These are phyloP conservation scores for Termitomyces titanicus DNA, from an alignment of 768 basidiomycete species.

Conservation along the genomic window DNA sequence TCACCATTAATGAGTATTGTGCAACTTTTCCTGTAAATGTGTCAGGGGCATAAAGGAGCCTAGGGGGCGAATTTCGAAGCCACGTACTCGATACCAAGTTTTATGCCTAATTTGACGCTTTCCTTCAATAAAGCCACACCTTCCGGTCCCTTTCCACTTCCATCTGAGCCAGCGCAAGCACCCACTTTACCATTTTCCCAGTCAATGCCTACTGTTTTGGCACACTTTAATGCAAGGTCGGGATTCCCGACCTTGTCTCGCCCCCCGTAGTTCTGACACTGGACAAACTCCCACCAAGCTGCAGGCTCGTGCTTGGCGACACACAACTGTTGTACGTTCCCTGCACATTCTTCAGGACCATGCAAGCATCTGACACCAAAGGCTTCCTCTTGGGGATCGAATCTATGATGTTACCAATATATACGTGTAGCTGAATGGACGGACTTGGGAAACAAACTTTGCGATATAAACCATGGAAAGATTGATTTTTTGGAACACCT, in stretches of 20 bases:
- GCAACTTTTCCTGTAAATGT: constrained; percentile 70
- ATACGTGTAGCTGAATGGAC: background rate
- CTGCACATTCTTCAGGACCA: constrained; percentile 77
- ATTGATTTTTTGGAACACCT: constrained; percentile 61
- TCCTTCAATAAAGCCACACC: constrained; percentile 61
- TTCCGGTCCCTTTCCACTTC: constrained; percentile 58
- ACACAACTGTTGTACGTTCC: constrained; percentile 89
- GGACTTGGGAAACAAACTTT: constrained; percentile 41
- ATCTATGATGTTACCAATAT: constrained; percentile 31
- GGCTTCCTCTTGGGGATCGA: constrained; percentile 58
- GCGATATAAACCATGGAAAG: constrained; percentile 73
- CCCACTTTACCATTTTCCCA: constrained; percentile 62
- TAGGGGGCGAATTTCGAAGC: background rate
- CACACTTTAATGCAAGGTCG: constrained; percentile 64
- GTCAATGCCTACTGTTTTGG: constrained; percentile 56
- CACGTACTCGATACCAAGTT: constrained; percentile 54
- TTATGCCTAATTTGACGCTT: constrained; percentile 44
- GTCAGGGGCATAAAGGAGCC: background rate
- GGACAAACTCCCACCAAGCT: constrained; percentile 83
- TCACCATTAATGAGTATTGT: constrained; percentile 73
- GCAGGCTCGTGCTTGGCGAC: constrained; percentile 53
- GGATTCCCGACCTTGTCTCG: constrained; percentile 60
- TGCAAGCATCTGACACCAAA: constrained; percentile 85
- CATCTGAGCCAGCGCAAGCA: constrained; percentile 58
- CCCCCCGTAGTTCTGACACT: constrained; percentile 74